These are phyloP conservation scores for Aspergillus pseudoterreus DNA, from an alignment of 2,329 filamentous ascomycete genomes.

Conservation along the genomic window DNA sequence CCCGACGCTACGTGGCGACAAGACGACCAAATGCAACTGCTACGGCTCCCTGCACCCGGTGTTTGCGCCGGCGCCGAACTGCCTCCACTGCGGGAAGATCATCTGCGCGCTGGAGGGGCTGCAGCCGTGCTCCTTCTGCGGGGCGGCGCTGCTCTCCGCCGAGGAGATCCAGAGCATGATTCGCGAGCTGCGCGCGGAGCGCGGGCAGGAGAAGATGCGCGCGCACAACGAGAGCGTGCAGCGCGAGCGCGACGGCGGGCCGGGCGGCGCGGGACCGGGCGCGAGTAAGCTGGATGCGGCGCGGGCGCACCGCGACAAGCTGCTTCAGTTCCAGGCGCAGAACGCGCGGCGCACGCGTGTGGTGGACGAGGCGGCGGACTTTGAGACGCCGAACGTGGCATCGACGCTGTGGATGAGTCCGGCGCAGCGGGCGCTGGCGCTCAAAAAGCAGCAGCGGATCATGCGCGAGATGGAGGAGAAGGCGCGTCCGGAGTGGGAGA, in stretches of 20 bases:
- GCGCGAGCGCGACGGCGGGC: constrained; percentile 27
- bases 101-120: constrained; percentile 92
- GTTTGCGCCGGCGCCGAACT: constrained; percentile 89
- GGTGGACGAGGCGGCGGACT: constrained; percentile 78
- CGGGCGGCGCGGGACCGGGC: constrained; percentile 8
- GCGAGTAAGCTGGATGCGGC: constrained; percentile 58
- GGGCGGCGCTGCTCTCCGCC: constrained; percentile 65
- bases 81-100: constrained; percentile 87
- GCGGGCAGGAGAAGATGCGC: constrained; percentile 81
- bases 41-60: constrained; percentile 84
- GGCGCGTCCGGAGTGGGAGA: constrained; percentile 81
- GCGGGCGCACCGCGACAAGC: constrained; percentile 72
- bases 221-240: constrained; percentile 61
- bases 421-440: constrained; percentile 73
- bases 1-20: constrained; percentile 62
- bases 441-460: constrained; percentile 81
- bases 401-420: constrained; percentile 80
- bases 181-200: constrained; percentile 74
- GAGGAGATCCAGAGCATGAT: constrained; percentile 83
- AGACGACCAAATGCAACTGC: constrained; percentile 71
- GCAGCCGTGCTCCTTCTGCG: constrained; percentile 90
- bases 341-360: constrained; percentile 81
- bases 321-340: constrained; percentile 78
- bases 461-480: constrained; percentile 85
- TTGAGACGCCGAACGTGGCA: constrained; percentile 58